phyloP scores from a whole-genome alignment of 208 protist species.

The Trypanosoma congolense region DNA sequence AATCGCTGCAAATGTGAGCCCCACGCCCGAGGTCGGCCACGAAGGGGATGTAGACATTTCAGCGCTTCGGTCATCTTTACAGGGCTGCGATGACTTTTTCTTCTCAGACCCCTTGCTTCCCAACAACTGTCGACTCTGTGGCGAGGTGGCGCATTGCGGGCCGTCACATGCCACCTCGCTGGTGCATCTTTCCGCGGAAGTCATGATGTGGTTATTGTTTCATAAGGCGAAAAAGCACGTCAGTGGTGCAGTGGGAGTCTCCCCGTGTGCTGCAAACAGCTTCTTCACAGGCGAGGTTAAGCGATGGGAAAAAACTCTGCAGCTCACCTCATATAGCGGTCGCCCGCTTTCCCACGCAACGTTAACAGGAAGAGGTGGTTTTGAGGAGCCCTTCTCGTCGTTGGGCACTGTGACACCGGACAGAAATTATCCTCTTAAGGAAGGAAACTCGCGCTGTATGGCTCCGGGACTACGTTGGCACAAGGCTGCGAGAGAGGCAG shows the following conservation, averaged over 20 bases:
- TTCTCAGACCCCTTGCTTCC: slow-evolving; percentile 3
- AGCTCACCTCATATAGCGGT: neutral
- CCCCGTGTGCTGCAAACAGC: slow-evolving; percentile 4
- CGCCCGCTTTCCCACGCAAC: neutral
- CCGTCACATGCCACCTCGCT: slow-evolving; percentile 1
- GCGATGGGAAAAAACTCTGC: slow-evolving; percentile 11
- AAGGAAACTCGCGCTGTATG: neutral
- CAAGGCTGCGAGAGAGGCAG: neutral
- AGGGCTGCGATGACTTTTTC: slow-evolving; percentile 14
- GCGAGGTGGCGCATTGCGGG: slow-evolving; percentile 1
- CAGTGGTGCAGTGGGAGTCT: slow-evolving; percentile 14
- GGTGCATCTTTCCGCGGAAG: slow-evolving; percentile 8
- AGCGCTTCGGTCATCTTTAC: neutral
- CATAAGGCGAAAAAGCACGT: slow-evolving; percentile 6
- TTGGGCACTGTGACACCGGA: neutral
- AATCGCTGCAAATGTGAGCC: no score
- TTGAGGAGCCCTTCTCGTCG: neutral
- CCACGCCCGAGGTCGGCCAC: neutral
- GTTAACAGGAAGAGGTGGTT: neutral
- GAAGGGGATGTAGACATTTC: neutral
- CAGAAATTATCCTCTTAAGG: neutral
- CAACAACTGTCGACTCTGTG: slow-evolving; percentile 18
- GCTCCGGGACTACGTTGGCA: slow-evolving; percentile 6
- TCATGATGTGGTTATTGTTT: slow-evolving; percentile 19
- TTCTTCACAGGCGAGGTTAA: slow-evolving; percentile 16